Base-by-base conservation (phyloP, 1,284 basidiomycete species). In the Baeospora myosura region DNA sequence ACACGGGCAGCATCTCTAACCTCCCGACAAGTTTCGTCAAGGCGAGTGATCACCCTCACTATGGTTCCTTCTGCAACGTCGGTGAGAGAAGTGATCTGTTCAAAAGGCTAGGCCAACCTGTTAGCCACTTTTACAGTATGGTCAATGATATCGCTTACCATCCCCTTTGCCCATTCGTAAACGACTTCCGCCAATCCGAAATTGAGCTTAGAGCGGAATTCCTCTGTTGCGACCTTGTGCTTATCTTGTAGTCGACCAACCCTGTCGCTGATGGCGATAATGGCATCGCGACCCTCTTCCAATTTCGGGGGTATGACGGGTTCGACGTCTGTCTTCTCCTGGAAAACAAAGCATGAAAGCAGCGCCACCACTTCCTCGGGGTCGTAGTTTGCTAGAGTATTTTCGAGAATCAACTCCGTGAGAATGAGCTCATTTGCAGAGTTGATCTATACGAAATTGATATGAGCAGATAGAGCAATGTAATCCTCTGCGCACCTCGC, bases 161-260 rank as follows among this genome's bases (percentile, higher is more conserved):
- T 96, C 42, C 96, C 96, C 58, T 87, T 88, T 0, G 96, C 94
- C 96, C 96, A 99, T 61, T 98, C 93, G 60, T 98, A 97, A 5
- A 98, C 95, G 0, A 97, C 94, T 56, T 96, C 90, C 8, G 91
- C 81, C 20, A 99, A 68, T 1, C 95, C 95, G 49, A 88, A 87
- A 62, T 94, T 95, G 50, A 92, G 76, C 37, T 71, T 74, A 23
- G 78, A 74, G 33, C 76, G 72, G 58, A 86, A 87, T 47, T 86
- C 88, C 52, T 88, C 87, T 22, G 77, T 80, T 29, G 78, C 69
- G 1, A 96, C 87, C 53, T 85, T 86, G 57, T 91, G 78, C 21
- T 65, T 61, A 50, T 89, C 78, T 58, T 98, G 93, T 14, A 89
- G 76, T 8, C 76, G 65, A 29, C 81, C 81, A 3, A 99, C 81